phyloP scores from a whole-genome alignment of 352 stramenopile genomes.

The Globisporangium okanoganense region DNA sequence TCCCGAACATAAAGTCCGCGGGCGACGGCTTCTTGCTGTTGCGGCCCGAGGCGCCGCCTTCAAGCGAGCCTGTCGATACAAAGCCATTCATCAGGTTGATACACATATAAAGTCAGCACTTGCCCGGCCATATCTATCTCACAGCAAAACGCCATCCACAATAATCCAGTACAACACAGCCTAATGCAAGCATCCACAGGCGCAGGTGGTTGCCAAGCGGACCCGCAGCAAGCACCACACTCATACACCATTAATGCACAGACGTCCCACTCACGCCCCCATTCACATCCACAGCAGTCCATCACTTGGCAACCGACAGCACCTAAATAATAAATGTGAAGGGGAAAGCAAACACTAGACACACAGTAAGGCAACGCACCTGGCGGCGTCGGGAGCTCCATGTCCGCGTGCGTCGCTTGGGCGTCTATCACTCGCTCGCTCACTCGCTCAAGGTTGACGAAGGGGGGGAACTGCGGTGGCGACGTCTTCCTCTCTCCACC shows the following conservation, averaged over 20 bases:
- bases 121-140: background rate
- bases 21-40: constrained; percentile 74
- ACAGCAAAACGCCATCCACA: background rate
- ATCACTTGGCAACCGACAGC: background rate
- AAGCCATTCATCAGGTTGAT: background rate
- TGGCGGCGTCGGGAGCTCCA: constrained; percentile 31
- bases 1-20: constrained; percentile 88
- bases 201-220: too few relatives aligned
- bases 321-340: background rate
- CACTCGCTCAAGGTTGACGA: background rate
- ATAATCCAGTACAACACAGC: too few relatives aligned
- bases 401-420: background rate
- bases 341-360: background rate
- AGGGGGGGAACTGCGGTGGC: background rate
- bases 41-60: constrained; percentile 25
- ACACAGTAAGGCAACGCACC: constrained; percentile 13
- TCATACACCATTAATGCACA: background rate
- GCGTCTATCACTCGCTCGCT: too few relatives aligned
- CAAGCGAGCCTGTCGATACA: constrained; percentile 23
- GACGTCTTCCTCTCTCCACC: constrained; percentile 1
- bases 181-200: background rate
- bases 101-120: background rate
- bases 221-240: background rate
- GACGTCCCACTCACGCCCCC: background rate
- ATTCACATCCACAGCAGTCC: background rate